phyloP scores from a whole-genome alignment of 306 rosid species.

The Corylus heterophylla region DNA sequence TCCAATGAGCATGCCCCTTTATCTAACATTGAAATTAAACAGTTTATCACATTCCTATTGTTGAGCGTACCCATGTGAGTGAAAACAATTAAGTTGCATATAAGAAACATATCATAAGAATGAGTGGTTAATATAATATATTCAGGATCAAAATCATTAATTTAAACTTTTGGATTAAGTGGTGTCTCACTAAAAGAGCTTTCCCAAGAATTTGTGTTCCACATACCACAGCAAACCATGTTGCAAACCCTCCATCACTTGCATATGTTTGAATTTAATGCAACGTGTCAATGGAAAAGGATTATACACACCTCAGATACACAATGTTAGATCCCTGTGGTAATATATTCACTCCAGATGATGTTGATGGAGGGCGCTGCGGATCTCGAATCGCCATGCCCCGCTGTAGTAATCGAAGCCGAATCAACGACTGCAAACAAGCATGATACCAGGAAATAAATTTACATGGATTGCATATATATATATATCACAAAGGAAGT shows the following conservation, averaged over 20 bases:
- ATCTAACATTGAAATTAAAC: too few relatives aligned
- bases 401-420: constrained; percentile 61
- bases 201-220: neutral
- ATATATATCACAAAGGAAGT: neutral
- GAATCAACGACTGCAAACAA: constrained; percentile 62
- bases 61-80: too few relatives aligned
- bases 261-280: neutral
- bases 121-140: too few relatives aligned
- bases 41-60: too few relatives aligned
- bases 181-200: too few relatives aligned
- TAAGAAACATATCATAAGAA: too few relatives aligned
- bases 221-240: neutral
- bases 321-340: constrained; percentile 54
- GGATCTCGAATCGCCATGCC: constrained; percentile 38
- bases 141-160: too few relatives aligned
- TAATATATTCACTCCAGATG: constrained; percentile 24
- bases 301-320: constrained; percentile 62
- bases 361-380: constrained; percentile 19
- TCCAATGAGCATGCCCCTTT: too few relatives aligned
- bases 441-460: neutral
- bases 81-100: too few relatives aligned
- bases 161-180: too few relatives aligned
- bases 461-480: neutral
- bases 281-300: neutral
- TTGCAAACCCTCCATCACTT: neutral